Conservation (phyloP, 1,139 yeast genomes). For the Candida sp. region DNA sequence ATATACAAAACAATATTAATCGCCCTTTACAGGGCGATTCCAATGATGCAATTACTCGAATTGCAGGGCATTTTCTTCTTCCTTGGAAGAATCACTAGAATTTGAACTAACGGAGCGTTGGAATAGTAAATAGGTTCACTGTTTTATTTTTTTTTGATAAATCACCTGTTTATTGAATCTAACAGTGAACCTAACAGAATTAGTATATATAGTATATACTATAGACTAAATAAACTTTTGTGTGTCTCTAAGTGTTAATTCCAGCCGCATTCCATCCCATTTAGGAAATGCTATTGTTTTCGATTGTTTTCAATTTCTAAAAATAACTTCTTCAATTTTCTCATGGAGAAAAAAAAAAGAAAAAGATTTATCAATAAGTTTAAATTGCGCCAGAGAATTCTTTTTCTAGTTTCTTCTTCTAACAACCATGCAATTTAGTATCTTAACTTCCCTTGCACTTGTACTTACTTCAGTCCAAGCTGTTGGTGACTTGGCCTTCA, state of each 20-base stretch:
- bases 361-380: not conserved
- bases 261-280: no score
- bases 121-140: slow-evolving; percentile 23
- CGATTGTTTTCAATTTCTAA: not conserved
- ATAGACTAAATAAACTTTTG: no score
- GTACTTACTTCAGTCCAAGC: slow-evolving; percentile 36
- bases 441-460: slow-evolving; percentile 35
- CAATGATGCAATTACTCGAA: slow-evolving; percentile 61
- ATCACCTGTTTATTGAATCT: slow-evolving; percentile 1
- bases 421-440: slow-evolving; percentile 36
- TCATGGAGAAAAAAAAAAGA: not conserved
- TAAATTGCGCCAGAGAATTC: not conserved
- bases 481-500: slow-evolving; percentile 60
- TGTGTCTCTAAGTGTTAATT: no score
- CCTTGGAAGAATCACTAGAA: slow-evolving; percentile 16
- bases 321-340: not conserved
- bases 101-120: slow-evolving; percentile 69
- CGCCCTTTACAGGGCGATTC: slow-evolving; percentile 13
- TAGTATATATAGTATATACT: not conserved
- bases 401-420: not conserved
- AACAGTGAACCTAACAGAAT: slow-evolving; percentile 4
- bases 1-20: slow-evolving; percentile 1
- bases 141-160: not conserved
- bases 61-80: slow-evolving; percentile 49
- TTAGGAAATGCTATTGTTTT: no score